Percentiles rank a stretch among this genome's conserved stretches.
phyloP scores from a whole-genome alignment of 257 asterid genomes.

The Ehretia macrophylla region DNA sequence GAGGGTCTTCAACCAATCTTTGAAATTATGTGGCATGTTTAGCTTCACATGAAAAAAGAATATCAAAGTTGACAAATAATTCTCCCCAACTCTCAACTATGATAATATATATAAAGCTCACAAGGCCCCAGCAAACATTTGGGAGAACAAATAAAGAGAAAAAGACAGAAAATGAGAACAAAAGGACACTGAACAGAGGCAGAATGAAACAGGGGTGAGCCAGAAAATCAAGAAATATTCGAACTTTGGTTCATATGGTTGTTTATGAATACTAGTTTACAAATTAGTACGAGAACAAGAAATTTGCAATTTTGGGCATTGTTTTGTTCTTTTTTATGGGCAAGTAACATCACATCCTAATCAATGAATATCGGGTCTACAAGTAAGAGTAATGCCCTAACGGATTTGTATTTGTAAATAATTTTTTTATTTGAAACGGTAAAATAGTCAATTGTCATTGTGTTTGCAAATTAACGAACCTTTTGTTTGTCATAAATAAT shows the following conservation, averaged over 20 bases:
- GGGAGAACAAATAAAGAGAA: background rate
- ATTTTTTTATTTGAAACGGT: too few species aligned
- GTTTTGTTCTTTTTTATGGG: too few species aligned
- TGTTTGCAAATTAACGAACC: too few species aligned
- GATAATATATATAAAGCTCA: background rate
- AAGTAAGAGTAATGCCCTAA: too few species aligned
- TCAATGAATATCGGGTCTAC: too few species aligned
- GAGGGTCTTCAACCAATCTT: conserved; percentile 8
- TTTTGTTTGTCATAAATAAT: too few species aligned
- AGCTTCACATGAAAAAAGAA: background rate
- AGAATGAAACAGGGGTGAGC: background rate
- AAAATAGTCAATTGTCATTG: too few species aligned
- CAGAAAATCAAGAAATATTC: background rate
- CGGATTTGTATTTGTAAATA: too few species aligned
- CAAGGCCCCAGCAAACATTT: background rate
- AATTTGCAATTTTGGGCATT: too few species aligned
- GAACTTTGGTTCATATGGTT: background rate
- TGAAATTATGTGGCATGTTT: background rate
- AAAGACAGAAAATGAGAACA: background rate
- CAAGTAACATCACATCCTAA: too few species aligned
- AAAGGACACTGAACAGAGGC: background rate
- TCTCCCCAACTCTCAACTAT: background rate
- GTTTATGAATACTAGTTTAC: background rate
- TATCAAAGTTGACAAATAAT: too few species aligned
- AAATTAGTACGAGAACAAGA: too few species aligned